A percentile compares a stretch with the other conserved stretches of the same genome.
Conservation (phyloP, 352 stramenopile genomes). For the Peronospora farinosa region DNA sequence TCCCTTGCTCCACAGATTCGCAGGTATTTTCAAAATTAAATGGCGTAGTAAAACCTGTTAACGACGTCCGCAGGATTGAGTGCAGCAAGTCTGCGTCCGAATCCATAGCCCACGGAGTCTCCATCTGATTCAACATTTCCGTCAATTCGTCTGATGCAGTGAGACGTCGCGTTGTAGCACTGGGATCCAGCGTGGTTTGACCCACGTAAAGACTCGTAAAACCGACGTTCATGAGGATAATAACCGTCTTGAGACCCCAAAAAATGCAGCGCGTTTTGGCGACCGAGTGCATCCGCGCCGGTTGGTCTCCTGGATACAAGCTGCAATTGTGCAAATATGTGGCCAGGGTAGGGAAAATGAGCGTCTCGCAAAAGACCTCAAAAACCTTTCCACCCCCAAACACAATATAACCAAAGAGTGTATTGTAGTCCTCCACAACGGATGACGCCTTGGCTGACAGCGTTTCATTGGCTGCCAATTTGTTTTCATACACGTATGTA, state of each 20-base stretch:
- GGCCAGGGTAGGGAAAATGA: constrained; percentile 50
- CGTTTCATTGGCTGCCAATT: constrained; percentile 14
- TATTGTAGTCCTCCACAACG: constrained; percentile 42
- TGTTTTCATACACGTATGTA: constrained; percentile 22
- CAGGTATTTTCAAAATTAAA: constrained; percentile 27
- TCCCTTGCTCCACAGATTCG: constrained; percentile 3
- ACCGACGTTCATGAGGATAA: constrained; percentile 63
- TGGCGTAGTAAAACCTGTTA: constrained; percentile 16
- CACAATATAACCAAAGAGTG: constrained; percentile 40
- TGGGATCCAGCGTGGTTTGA: constrained; percentile 11
- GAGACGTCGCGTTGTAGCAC: constrained; percentile 8
- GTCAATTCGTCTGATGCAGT: constrained; percentile 4
- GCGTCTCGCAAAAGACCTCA: constrained; percentile 50
- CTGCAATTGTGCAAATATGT: constrained; percentile 61
- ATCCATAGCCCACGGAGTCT: constrained; percentile 7
- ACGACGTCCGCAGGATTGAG: constrained; percentile 24
- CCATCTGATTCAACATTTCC: constrained; percentile 5
- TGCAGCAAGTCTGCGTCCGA: constrained; percentile 14
- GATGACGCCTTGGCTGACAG: constrained; percentile 24
- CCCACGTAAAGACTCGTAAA: constrained; percentile 56
- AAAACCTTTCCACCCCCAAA: constrained; percentile 49
- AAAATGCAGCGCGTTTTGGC: constrained; percentile 45
- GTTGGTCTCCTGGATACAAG: constrained; percentile 47
- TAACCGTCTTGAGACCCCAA: constrained; percentile 50
- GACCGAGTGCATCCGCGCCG: constrained; percentile 39